Evolutionary conservation across 129 eudicot genomes (phyloP).

Genomic region (Centella asiatica): DNA sequence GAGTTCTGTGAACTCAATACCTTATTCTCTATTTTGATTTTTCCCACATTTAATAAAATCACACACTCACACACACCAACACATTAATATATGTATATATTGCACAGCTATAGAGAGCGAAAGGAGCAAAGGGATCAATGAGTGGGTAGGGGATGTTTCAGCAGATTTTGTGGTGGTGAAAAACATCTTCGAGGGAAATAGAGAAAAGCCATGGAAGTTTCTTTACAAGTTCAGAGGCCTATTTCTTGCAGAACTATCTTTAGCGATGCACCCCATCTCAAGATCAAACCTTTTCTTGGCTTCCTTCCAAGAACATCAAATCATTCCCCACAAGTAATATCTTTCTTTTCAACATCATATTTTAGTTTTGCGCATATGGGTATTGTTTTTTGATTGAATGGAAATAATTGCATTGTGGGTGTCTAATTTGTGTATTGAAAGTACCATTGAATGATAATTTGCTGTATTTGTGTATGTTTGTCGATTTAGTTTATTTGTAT

Average conservation of each 20-base stretch:
- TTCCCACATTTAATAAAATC: not conserved
- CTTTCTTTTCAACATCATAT: not conserved
- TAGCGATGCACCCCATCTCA: slow-evolving; percentile 28
- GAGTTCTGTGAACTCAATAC: not conserved
- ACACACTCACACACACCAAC: too few species aligned
- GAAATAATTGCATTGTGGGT: slow-evolving; percentile 2
- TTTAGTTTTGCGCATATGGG: not conserved
- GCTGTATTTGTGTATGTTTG: not conserved
- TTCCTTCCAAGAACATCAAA: slow-evolving; percentile 31
- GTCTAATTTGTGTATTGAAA: not conserved
- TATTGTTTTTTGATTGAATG: slow-evolving; percentile 4
- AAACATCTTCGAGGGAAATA: too few species aligned
- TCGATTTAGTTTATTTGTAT: not conserved
- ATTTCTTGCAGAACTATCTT: slow-evolving; percentile 26
- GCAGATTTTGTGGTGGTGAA: slow-evolving; percentile 17
- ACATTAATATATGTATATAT: not conserved
- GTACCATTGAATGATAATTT: not conserved
- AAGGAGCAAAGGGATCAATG: not conserved
- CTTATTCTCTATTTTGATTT: not conserved
- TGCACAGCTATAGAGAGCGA: not conserved
- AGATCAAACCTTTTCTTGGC: slow-evolving; percentile 51
- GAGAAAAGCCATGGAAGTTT: slow-evolving; percentile 62
- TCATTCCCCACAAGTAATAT: slow-evolving; percentile 41
- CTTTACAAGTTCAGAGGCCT: slow-evolving; percentile 44
- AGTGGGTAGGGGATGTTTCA: slow-evolving; percentile 5